Evolutionary conservation across 1,284 basidiomycete species (phyloP).

Genomic region (Bjerkandera adusta): DNA sequence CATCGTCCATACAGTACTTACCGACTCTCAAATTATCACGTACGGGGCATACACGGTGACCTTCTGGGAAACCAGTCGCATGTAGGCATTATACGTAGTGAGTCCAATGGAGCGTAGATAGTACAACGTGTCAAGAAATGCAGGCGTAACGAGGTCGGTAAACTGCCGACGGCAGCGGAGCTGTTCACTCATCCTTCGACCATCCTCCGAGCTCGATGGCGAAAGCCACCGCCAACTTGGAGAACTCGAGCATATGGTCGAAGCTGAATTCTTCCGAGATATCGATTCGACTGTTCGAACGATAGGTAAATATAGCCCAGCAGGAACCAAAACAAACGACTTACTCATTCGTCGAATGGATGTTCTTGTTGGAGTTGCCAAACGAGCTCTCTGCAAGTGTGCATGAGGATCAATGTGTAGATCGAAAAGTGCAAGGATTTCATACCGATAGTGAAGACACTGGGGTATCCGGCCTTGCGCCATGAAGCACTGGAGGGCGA

Average conservation of each 20-base stretch:
- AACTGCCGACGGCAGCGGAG: not conserved
- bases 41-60: slow-evolving; percentile 40
- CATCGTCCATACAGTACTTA: slow-evolving; percentile 43
- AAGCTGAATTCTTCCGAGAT: slow-evolving; percentile 87
- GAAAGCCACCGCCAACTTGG: slow-evolving; percentile 85
- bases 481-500: slow-evolving; percentile 71
- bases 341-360: slow-evolving; percentile 81
- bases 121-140: slow-evolving; percentile 3
- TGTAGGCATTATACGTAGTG: slow-evolving; percentile 12
- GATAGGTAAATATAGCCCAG: not conserved
- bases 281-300: slow-evolving; percentile 71
- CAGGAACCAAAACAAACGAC: slow-evolving; percentile 30
- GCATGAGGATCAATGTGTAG: slow-evolving; percentile 4
- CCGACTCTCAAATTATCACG: slow-evolving; percentile 37
- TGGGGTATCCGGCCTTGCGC: slow-evolving; percentile 82
- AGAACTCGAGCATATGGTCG: slow-evolving; percentile 81
- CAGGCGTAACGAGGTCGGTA: not conserved
- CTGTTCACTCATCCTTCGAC: slow-evolving; percentile 25
- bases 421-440: slow-evolving; percentile 14
- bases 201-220: slow-evolving; percentile 76
- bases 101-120: not conserved
- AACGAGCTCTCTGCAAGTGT: slow-evolving; percentile 60
- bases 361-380: slow-evolving; percentile 75
- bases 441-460: slow-evolving; percentile 81
- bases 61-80: no score